phyloP scores from a whole-genome alignment of 371 early-diverging fungal species.

The Cladochytrium tenue region DNA sequence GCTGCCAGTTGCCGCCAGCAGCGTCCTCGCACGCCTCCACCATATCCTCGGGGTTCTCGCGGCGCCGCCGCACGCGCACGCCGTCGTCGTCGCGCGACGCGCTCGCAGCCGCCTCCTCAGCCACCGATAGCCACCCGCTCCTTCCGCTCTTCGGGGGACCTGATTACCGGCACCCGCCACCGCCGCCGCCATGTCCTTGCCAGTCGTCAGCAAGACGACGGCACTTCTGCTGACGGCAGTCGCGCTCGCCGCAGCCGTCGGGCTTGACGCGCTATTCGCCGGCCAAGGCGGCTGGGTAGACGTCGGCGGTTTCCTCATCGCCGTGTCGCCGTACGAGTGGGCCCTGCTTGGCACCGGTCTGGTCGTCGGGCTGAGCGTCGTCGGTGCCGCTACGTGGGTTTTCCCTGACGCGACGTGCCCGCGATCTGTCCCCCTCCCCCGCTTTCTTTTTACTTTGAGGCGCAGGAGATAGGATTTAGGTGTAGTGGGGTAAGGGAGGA shows the following conservation, averaged over 20 bases:
- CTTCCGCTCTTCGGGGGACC: no score
- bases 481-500: no score
- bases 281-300: slow-evolving; percentile 67
- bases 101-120: background rate
- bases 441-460: no score
- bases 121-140: no score
- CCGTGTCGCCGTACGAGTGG: no score
- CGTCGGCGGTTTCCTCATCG: slow-evolving; percentile 79
- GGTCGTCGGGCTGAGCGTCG: slow-evolving; percentile 85
- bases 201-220: no score
- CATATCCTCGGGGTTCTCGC: background rate
- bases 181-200: no score
- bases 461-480: no score
- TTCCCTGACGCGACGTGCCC: no score
- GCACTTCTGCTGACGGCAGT: slow-evolving; percentile 24
- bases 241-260: slow-evolving; percentile 31
- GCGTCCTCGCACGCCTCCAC: background rate
- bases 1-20: no score
- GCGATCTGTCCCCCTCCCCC: no score
- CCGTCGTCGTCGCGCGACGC: slow-evolving; percentile 1
- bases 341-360: slow-evolving; percentile 82
- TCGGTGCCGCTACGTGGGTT: slow-evolving; percentile 93
- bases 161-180: no score
- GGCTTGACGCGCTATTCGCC: slow-evolving; percentile 71
- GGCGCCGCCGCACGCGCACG: slow-evolving; percentile 14